A percentile compares a stretch with the other conserved stretches of the same genome.
phyloP scores from a whole-genome alignment of 345 rosid genomes.

The Aquilaria malaccensis region DNA sequence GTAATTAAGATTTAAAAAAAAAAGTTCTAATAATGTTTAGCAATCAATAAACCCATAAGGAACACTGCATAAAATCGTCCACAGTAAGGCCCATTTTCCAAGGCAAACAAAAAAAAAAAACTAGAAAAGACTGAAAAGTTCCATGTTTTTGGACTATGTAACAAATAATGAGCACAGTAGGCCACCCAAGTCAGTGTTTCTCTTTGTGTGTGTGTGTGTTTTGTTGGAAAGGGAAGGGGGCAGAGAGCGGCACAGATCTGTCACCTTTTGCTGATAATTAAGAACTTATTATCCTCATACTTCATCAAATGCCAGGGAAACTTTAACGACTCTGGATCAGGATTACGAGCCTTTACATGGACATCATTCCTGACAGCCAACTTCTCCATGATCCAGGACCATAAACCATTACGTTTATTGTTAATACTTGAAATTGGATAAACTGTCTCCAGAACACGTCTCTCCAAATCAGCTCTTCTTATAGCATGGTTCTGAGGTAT shows the following conservation, averaged over 20 bases:
- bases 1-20: too few relatives aligned
- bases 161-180: too few relatives aligned
- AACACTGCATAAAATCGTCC: too few relatives aligned
- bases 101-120: too few relatives aligned
- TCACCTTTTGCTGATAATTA: conserved; percentile 63
- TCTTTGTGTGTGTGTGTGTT: too few relatives aligned
- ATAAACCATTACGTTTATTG: conserved; percentile 37
- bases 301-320: conserved; percentile 94
- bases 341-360: conserved; percentile 39
- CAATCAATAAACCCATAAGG: too few relatives aligned
- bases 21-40: too few relatives aligned
- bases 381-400: conserved; percentile 65
- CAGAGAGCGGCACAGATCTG: not conserved
- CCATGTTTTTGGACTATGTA: too few relatives aligned
- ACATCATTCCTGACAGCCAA: conserved; percentile 44
- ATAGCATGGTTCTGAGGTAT: conserved; percentile 72
- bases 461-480: conserved; percentile 76
- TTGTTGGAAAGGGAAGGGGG: not conserved
- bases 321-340: conserved; percentile 32
- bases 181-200: too few relatives aligned
- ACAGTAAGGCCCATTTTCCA: too few relatives aligned
- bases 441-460: conserved; percentile 80
- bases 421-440: conserved; percentile 43
- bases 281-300: conserved; percentile 33
- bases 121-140: too few relatives aligned